A percentile compares a stretch with the other conserved stretches of the same genome.
Conservation (phyloP, 345 rosid species). For the Arabis alpina region DNA sequence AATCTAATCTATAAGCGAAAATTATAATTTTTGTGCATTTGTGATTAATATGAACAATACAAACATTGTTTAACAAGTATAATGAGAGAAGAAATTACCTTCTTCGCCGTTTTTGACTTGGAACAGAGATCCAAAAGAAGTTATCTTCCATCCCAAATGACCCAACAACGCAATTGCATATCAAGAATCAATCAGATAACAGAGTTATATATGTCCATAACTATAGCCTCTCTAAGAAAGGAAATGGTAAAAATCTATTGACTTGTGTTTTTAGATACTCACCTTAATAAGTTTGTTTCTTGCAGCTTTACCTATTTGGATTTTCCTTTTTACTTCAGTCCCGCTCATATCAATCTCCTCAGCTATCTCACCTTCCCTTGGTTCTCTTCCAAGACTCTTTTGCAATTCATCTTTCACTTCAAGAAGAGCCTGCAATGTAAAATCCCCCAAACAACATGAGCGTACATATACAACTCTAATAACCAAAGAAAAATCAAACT, state of each 20-base stretch:
- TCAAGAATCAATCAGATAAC: neutral
- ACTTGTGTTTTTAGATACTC: conserved; percentile 12
- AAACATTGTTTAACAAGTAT: too few species aligned
- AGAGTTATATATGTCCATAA: conserved; percentile 15
- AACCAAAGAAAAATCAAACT: neutral
- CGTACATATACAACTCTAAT: neutral
- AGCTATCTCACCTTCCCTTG: conserved; percentile 71
- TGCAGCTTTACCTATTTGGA: conserved; percentile 81
- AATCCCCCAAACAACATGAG: neutral
- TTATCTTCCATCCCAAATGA: too few species aligned
- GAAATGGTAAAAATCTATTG: neutral
- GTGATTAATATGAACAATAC: too few species aligned
- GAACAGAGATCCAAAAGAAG: too few species aligned
- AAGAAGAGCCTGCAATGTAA: conserved; percentile 56
- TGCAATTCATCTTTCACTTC: conserved; percentile 61
- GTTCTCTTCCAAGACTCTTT: conserved; percentile 60
- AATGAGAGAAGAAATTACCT: too few species aligned
- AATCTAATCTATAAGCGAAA: too few species aligned
- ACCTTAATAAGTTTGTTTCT: conserved; percentile 94
- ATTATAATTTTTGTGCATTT: too few species aligned
- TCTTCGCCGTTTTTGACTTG: too few species aligned
- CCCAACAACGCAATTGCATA: too few species aligned
- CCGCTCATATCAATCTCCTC: conserved; percentile 51
- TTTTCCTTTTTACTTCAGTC: conserved; percentile 55
- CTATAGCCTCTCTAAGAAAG: neutral